phyloP scores from a whole-genome alignment of 2,329 filamentous ascomycete genomes.

The Paraphaeosphaeria sporulosa region DNA sequence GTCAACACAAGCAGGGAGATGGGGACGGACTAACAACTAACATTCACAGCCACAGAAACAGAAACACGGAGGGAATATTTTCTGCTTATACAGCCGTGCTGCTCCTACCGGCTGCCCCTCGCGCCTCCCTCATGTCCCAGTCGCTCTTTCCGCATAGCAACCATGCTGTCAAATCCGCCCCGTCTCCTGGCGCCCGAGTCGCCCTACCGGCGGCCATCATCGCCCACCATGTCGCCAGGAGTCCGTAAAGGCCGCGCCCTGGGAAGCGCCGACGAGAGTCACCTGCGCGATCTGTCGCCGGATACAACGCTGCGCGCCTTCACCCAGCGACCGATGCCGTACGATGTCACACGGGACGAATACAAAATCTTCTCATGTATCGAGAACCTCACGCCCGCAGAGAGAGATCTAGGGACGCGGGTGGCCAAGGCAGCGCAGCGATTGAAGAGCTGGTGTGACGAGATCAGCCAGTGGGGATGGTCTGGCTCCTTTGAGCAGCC shows the following conservation, averaged over 20 bases:
- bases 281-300: constrained; percentile 49
- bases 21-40: constrained; percentile 28
- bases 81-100: constrained; percentile 8
- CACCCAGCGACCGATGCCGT: constrained; percentile 54
- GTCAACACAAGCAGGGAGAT: constrained; percentile 15
- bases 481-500: constrained; percentile 57
- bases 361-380: constrained; percentile 62
- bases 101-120: constrained; percentile 21
- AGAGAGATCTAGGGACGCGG: constrained; percentile 75
- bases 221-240: constrained; percentile 46
- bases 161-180: constrained; percentile 39
- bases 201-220: constrained; percentile 36
- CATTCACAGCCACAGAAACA: constrained; percentile 17
- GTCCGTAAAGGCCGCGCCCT: constrained; percentile 34
- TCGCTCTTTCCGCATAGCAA: constrained; percentile 28
- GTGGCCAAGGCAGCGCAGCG: constrained; percentile 75
- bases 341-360: constrained; percentile 50
- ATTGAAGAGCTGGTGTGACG: constrained; percentile 77
- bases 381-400: constrained; percentile 67
- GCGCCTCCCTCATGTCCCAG: constrained; percentile 23
- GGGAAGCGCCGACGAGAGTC: constrained; percentile 39
- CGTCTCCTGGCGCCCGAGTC: constrained; percentile 42
- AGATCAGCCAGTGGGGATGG: constrained; percentile 71
- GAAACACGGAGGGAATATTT: constrained; percentile 5
- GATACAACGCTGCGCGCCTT: constrained; percentile 53